These are phyloP conservation scores for Pseudonitzschia multistriata DNA, from an alignment of 108 stramenopile species.

Conservation along the genomic window DNA sequence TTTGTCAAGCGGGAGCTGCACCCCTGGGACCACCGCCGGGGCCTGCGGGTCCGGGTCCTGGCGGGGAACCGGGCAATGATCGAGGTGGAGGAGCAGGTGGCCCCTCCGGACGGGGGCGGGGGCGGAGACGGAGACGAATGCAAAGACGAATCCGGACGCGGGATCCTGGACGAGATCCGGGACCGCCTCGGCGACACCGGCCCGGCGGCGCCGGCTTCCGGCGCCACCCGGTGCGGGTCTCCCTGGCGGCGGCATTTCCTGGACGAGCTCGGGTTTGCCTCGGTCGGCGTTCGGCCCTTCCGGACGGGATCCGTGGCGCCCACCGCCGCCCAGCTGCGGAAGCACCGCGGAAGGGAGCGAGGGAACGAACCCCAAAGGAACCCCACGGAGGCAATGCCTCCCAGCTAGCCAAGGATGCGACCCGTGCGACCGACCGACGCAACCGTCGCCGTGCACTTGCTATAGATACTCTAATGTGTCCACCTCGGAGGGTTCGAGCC, in stretches of 20 bases:
- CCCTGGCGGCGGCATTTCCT: conserved; percentile 26
- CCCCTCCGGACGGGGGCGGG: too few relatives aligned
- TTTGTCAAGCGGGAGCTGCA: conserved; percentile 37
- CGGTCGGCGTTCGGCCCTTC: conserved; percentile 44
- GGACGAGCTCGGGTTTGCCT: conserved; percentile 42
- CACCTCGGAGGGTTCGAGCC: too few relatives aligned
- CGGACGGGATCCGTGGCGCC: conserved; percentile 51
- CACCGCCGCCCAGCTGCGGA: too few relatives aligned
- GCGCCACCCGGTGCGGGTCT: background rate
- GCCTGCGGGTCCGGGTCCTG: conserved; percentile 71
- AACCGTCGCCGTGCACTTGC: too few relatives aligned
- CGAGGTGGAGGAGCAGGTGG: conserved; percentile 71
- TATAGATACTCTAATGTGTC: too few relatives aligned
- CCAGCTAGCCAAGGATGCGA: too few relatives aligned
- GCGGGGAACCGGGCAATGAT: conserved; percentile 62
- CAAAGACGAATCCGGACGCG: background rate
- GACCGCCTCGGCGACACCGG: background rate
- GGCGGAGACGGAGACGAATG: background rate
- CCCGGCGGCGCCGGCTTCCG: background rate
- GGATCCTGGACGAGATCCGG: background rate
- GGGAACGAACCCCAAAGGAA: too few relatives aligned
- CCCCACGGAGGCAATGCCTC: too few relatives aligned
- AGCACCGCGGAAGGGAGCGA: too few relatives aligned
- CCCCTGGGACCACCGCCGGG: conserved; percentile 7
- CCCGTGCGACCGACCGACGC: too few relatives aligned